Evolutionary conservation across 352 stramenopile genomes (phyloP).

Genomic region (Pythium angustatum): DNA sequence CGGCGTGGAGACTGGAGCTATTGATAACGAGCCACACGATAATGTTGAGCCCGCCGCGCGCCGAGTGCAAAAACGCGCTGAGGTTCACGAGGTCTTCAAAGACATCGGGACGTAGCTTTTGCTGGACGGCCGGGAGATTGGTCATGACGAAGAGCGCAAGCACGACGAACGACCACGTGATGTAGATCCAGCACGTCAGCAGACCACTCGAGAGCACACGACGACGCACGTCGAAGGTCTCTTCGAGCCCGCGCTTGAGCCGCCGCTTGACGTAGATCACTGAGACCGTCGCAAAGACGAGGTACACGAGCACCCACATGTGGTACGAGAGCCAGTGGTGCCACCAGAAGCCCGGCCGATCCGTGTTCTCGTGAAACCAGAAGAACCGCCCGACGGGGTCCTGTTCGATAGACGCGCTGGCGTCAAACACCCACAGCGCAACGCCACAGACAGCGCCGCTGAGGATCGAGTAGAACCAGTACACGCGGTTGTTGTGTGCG

Average conservation of each 20-base stretch:
- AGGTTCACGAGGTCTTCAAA: conserved; percentile 72
- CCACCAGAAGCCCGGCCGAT: conserved; percentile 78
- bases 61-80: conserved; percentile 78
- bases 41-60: conserved; percentile 77
- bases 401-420: conserved; percentile 24
- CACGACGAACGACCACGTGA: conserved; percentile 79
- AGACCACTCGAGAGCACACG: conserved; percentile 78
- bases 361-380: conserved; percentile 84
- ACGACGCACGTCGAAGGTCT: conserved; percentile 84
- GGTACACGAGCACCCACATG: conserved; percentile 72
- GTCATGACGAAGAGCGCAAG: conserved; percentile 70
- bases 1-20: conserved; percentile 47
- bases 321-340: conserved; percentile 86
- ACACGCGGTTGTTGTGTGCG: conserved; percentile 76
- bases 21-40: conserved; percentile 89
- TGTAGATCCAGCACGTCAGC: conserved; percentile 81
- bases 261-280: conserved; percentile 81
- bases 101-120: conserved; percentile 7
- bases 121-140: conserved; percentile 48
- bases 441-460: conserved; percentile 70
- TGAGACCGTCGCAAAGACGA: conserved; percentile 70
- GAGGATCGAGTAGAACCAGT: conserved; percentile 83
- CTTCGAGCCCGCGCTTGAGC: conserved; percentile 69
- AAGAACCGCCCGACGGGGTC: conserved; percentile 53
- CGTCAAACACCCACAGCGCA: conserved; percentile 62